These are phyloP conservation scores for Fusarium sp. DNA, from an alignment of 2,329 filamentous ascomycete genomes.

Conservation along the genomic window DNA sequence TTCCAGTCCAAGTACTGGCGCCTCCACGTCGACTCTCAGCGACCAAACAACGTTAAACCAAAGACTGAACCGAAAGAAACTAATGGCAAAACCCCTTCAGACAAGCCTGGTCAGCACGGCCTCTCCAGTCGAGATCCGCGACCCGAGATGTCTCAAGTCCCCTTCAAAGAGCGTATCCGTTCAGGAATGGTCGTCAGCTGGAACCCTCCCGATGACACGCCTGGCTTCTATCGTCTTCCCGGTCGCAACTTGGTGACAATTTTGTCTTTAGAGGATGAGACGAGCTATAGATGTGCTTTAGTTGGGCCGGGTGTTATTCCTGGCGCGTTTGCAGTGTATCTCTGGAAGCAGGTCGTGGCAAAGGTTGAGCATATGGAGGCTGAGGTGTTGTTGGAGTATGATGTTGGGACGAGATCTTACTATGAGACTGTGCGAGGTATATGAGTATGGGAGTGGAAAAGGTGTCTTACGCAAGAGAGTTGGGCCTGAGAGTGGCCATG, in stretches of 20 bases:
- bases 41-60: constrained; percentile 13
- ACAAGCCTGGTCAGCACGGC: constrained; percentile 2
- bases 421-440: constrained; percentile 45
- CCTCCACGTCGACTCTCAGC: constrained; percentile 56
- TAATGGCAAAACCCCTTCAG: neutral
- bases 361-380: constrained; percentile 51
- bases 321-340: constrained; percentile 54
- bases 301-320: constrained; percentile 51
- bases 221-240: constrained; percentile 24
- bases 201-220: constrained; percentile 34
- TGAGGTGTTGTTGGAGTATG: constrained; percentile 59
- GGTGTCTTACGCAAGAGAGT: neutral
- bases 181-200: constrained; percentile 58
- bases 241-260: constrained; percentile 49
- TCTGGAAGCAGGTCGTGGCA: constrained; percentile 55
- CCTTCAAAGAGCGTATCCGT: constrained; percentile 56
- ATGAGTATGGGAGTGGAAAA: neutral
- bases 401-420: constrained; percentile 57
- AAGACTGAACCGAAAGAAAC: neutral
- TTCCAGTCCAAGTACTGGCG: constrained; percentile 59
- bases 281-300: constrained; percentile 53
- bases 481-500: neutral
- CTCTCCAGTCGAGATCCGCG: constrained; percentile 49
- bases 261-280: constrained; percentile 44
- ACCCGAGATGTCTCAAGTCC: constrained; percentile 35